phyloP scores from a whole-genome alignment of 2,329 filamentous ascomycete species.

The Graphiopsis chlorocephala region DNA sequence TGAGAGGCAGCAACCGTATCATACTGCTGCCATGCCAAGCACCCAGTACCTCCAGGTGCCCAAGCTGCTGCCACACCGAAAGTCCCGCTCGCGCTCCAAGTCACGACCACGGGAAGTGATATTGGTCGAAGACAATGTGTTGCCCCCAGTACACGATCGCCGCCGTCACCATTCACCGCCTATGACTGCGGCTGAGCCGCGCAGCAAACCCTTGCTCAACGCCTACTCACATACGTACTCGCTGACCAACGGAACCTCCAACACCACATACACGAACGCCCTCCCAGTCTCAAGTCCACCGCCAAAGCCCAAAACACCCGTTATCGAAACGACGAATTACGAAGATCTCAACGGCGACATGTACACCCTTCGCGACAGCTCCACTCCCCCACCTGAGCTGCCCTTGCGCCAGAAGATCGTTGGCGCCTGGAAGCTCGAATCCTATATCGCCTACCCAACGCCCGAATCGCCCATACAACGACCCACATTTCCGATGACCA shows the following conservation, averaged over 20 bases:
- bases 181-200: constrained; percentile 17
- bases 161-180: constrained; percentile 24
- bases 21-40: constrained; percentile 22
- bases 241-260: constrained; percentile 1
- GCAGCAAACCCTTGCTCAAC: constrained; percentile 12
- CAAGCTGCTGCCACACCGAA: constrained; percentile 33
- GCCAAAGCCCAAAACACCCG: constrained; percentile 15
- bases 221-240: constrained; percentile 10
- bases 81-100: constrained; percentile 32
- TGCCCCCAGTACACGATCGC: constrained; percentile 22
- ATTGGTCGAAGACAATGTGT: constrained; percentile 22
- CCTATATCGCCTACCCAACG: constrained; percentile 39
- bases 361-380: constrained; percentile 31
- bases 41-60: constrained; percentile 38
- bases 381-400: constrained; percentile 29
- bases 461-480: constrained; percentile 34
- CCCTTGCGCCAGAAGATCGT: constrained; percentile 35
- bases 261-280: constrained; percentile 20
- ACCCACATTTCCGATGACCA: constrained; percentile 38
- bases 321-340: constrained; percentile 24
- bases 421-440: constrained; percentile 39
- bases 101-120: constrained; percentile 27
- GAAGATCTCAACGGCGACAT: constrained; percentile 35
- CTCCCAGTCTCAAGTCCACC: not conserved
- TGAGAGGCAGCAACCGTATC: not conserved